Percentiles rank a stretch among this genome's conserved stretches.
Conservation (phyloP, 192 early-diverging fungal species). For the Coemansia sp. region DNA sequence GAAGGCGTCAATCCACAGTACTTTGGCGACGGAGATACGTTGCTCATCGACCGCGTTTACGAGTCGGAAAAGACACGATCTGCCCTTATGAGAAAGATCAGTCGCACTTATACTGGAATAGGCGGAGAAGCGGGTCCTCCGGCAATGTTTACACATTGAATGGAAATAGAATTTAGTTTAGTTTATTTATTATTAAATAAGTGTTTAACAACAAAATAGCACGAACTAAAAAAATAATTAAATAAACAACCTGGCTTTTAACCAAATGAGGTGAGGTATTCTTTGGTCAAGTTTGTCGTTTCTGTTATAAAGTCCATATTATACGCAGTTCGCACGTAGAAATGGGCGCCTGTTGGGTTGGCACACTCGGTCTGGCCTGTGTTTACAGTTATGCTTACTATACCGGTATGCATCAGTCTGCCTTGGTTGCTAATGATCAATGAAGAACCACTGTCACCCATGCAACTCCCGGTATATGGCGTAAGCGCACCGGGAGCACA, state of each 20-base stretch:
- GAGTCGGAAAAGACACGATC: conserved; percentile 39
- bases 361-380: conserved; percentile 9
- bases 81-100: conserved; percentile 44
- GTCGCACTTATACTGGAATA: conserved; percentile 37
- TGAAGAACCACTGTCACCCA: conserved; percentile 17
- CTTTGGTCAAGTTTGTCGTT: conserved; percentile 8
- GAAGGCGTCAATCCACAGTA: conserved; percentile 30
- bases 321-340: conserved; percentile 13
- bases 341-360: background rate
- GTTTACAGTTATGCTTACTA: conserved; percentile 17
- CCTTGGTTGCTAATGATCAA: conserved; percentile 1
- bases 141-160: conserved; percentile 29
- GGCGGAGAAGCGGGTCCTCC: conserved; percentile 39
- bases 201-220: too few relatives aligned
- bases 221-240: background rate
- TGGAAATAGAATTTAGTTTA: background rate
- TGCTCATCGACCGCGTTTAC: conserved; percentile 48
- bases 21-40: conserved; percentile 42
- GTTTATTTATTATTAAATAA: conserved; percentile 1
- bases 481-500: conserved; percentile 29
- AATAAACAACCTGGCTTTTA: background rate
- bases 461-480: conserved; percentile 8
- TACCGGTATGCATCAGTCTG: background rate
- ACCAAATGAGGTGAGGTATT: background rate
- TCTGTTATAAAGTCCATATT: conserved; percentile 17